A percentile compares a stretch with the other conserved stretches of the same genome.
Evolutionary conservation across 176 grass and related monocot species (phyloP).

Genomic region (Leersia perrieri): DNA sequence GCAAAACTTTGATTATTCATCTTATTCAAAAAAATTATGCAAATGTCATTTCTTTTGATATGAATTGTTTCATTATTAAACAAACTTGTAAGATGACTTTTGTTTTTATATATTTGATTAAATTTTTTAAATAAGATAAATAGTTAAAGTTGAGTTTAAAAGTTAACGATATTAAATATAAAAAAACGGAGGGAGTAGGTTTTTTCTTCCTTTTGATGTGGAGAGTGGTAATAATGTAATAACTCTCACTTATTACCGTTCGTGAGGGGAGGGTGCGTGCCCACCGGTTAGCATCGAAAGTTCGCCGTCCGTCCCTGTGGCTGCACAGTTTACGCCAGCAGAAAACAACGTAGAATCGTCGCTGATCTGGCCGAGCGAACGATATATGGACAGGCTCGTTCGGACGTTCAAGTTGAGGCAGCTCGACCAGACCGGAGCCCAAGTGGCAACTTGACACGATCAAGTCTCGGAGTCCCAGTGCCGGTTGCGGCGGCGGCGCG

Average conservation of each 20-base stretch:
- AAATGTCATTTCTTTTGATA: too few species aligned
- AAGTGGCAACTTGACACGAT: constrained; percentile 21
- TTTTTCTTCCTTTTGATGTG: background rate
- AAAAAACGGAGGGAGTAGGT: too few species aligned
- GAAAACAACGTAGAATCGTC: background rate
- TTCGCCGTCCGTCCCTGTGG: background rate
- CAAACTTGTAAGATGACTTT: too few species aligned
- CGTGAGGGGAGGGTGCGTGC: background rate
- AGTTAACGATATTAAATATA: too few species aligned
- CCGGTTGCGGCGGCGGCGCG: background rate
- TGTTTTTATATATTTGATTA: too few species aligned
- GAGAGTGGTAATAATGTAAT: background rate
- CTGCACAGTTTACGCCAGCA: background rate
- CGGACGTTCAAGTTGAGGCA: constrained; percentile 35
- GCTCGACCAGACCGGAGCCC: background rate
- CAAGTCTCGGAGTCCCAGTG: background rate
- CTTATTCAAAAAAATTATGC: too few species aligned
- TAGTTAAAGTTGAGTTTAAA: too few species aligned
- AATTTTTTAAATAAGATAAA: too few species aligned
- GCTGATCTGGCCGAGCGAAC: background rate
- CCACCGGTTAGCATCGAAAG: background rate
- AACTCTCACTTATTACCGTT: background rate
- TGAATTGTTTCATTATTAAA: too few species aligned
- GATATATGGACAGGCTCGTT: constrained; percentile 8
- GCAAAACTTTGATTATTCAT: too few species aligned